A percentile compares a stretch with the other conserved stretches of the same genome.
Evolutionary conservation across 2,329 filamentous ascomycete genomes (phyloP).

Genomic region (Aspergillus japonicus): DNA sequence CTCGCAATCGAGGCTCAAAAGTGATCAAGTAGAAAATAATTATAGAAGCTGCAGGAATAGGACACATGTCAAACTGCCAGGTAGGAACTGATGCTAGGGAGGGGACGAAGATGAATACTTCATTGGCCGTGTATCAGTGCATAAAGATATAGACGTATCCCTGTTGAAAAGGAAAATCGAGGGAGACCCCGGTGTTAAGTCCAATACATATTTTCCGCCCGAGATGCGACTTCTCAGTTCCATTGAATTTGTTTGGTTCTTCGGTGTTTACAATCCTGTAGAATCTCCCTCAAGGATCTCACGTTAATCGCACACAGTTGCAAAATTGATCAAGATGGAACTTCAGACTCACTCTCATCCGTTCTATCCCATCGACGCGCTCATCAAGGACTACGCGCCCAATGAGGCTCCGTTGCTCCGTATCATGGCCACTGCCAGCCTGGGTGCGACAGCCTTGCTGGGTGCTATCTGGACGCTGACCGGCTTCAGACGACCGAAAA

Average conservation of each 20-base stretch:
- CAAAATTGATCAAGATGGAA: slow-evolving; percentile 5
- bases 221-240: no score
- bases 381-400: slow-evolving; percentile 62
- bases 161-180: no score
- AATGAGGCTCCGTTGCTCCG: slow-evolving; percentile 62
- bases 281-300: background rate
- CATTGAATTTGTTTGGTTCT: no score
- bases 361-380: slow-evolving; percentile 67
- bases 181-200: background rate
- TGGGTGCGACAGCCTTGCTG: slow-evolving; percentile 59
- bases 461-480: slow-evolving; percentile 55
- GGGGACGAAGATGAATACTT: no score
- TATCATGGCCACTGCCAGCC: slow-evolving; percentile 61
- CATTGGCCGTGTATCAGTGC: no score
- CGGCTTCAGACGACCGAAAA: slow-evolving; percentile 52
- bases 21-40: no score
- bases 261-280: no score
- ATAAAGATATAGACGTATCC: no score
- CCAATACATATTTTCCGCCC: background rate
- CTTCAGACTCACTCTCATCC: slow-evolving; percentile 52
- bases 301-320: background rate
- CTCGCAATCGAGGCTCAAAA: no score
- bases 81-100: no score
- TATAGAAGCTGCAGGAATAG: no score
- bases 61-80: no score